These are phyloP conservation scores for Cryptococcus jaspeensis DNA, from an alignment of 1,284 basidiomycete species.

Conservation along the genomic window DNA sequence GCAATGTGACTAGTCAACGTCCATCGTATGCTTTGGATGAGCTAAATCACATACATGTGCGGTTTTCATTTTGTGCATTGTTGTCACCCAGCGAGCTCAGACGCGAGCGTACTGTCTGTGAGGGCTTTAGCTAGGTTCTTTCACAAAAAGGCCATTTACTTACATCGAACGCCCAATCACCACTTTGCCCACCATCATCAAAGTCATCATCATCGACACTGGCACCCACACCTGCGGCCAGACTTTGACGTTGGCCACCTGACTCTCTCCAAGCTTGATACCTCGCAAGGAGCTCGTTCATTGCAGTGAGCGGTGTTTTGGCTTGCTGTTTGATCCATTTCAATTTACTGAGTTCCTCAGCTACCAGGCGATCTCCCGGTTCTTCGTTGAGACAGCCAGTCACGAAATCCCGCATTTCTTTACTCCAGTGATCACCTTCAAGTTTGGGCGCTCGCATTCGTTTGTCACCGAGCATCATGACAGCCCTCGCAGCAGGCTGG, in stretches of 20 bases:
- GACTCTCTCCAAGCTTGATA: conserved; percentile 74
- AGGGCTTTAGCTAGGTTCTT: not conserved
- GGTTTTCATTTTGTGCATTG: conserved; percentile 25
- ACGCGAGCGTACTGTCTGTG: conserved; percentile 43
- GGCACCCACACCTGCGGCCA: conserved; percentile 58
- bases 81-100: conserved; percentile 41
- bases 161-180: conserved; percentile 52
- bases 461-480: conserved; percentile 80
- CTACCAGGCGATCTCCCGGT: conserved; percentile 73
- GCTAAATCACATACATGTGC: conserved; percentile 7
- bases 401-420: conserved; percentile 87
- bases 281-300: conserved; percentile 81
- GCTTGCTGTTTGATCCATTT: conserved; percentile 85
- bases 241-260: conserved; percentile 74
- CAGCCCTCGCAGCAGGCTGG: conserved; percentile 79
- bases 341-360: conserved; percentile 85
- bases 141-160: conserved; percentile 9
- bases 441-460: conserved; percentile 67
- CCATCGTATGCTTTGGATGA: too few species aligned
- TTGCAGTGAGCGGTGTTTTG: conserved; percentile 66
- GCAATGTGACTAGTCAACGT: too few species aligned
- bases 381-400: conserved; percentile 79
- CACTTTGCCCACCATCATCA: conserved; percentile 31
- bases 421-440: conserved; percentile 72
- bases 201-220: conserved; percentile 45